Evolutionary conservation across 2,329 filamentous ascomycete genomes (phyloP).

Genomic region (Bipolaris victoriae): DNA sequence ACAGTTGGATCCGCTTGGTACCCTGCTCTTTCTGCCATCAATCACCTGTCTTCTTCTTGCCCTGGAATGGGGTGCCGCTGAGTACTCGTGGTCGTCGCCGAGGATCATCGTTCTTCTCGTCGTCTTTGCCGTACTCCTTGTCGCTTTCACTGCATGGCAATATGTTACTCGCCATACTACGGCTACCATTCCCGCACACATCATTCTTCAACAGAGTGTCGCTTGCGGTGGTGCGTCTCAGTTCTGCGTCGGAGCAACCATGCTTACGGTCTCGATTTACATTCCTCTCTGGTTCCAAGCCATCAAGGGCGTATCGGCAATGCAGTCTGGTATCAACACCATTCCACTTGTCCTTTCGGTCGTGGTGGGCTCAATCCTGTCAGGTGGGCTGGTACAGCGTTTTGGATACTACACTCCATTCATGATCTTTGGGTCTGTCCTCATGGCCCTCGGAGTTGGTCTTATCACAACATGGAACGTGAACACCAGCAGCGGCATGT

Average conservation of each 20-base stretch:
- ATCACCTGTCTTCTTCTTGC: conserved; percentile 56
- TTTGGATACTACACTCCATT: conserved; percentile 58
- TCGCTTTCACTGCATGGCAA: conserved; percentile 50
- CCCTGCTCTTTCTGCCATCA: conserved; percentile 49
- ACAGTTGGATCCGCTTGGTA: conserved; percentile 54
- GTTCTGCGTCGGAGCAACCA: conserved; percentile 49
- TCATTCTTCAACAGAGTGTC: conserved; percentile 52
- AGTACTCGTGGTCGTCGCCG: conserved; percentile 51
- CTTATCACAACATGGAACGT: conserved; percentile 51
- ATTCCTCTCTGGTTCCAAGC: conserved; percentile 56
- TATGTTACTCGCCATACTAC: conserved; percentile 47
- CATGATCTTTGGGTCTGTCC: conserved; percentile 49
- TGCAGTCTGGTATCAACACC: conserved; percentile 54
- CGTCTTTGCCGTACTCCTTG: conserved; percentile 48
- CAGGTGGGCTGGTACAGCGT: conserved; percentile 48
- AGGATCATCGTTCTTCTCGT: conserved; percentile 52
- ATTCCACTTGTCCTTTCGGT: conserved; percentile 54
- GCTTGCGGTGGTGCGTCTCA: conserved; percentile 49
- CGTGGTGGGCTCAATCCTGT: conserved; percentile 50
- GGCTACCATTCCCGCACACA: conserved; percentile 52
- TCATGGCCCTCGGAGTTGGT: conserved; percentile 54
- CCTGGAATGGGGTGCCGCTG: conserved; percentile 56
- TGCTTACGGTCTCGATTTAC: conserved; percentile 50
- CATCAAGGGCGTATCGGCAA: conserved; percentile 52
- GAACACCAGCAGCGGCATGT: conserved; percentile 38